Base-by-base conservation (phyloP, 169 alveolate species). In the Plasmodium vivax region DNA sequence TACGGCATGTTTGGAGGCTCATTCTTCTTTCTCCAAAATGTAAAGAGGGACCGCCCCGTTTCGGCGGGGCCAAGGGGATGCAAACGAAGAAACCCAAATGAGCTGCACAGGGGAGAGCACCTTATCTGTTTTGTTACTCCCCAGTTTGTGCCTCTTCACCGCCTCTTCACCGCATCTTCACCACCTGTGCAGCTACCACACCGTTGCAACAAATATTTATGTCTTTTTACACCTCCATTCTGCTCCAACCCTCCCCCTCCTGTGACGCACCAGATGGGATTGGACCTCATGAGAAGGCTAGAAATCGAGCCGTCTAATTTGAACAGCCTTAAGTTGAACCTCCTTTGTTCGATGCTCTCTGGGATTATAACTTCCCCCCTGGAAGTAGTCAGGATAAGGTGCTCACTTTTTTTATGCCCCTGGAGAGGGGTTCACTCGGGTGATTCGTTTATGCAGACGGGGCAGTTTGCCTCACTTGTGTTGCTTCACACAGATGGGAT, bases 331-430 rank as follows among this genome's bases (percentile, higher is more conserved):
- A 62, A 82, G 43, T 45, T 90, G 72, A 90, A 90, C 23, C 56
- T 90, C 45, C 12, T 62, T 58, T 90, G 84, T 32, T 90, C 94
- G 12, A 62, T 90, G 47, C 9, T 79, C 41, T 79, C 94, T 79
- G 91, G 94, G 9, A 19, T 90, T 23, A 90, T 90, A 3, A 90
- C 92, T 14, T 80, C 94, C 41, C 94, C 94, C 36, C 56, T 90
- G 16, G 94, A 90, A n/a, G 54, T 81, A 80, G 90, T 90, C 12
- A 79, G 91, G 72, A 90, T 81, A 56, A 80, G 94, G 94, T 88
- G n/a, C 7, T 30, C 27, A 14, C 30, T 30, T 32, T 54, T 81
- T 79, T 79, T 82, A 30, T 82, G 56, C 16, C 56, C 56, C 3
- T 45, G 56, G 10, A 10, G 56, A 45, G 56, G n/a, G 56, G n/a